Base-by-base conservation (phyloP, 129 eudicot species). In the Solidago caesia region DNA sequence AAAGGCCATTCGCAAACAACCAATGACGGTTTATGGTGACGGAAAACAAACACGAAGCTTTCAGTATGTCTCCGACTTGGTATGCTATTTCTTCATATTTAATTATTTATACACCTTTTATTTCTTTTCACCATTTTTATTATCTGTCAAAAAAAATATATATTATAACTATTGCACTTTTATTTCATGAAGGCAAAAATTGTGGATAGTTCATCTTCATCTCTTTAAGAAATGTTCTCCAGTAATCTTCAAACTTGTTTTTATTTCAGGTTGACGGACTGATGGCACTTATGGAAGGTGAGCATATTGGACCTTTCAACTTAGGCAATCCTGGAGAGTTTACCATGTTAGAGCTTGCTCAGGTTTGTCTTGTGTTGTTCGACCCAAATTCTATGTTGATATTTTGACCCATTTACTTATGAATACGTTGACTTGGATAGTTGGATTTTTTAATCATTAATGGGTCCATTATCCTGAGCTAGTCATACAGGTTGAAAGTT, bases 251-350 rank as follows among this genome's bases (percentile, higher is more conserved):
- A 39, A 64, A 64, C 13, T 48, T 74, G 11, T 49, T 53, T 64
- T 13, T 7, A 52, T 74, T 26, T 41, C 77, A 89, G 96, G 96
- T 90, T 61, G 85, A 90, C 68, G 96, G 96, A 56, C 61, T 90
- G 60, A 72, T 85, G 84, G 89, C 88, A 42, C 55, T 90, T 66
- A 90, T 90, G 96, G 96, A 87, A 83, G 84, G 96, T 44, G 96
- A 85, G 46, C 96, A 90, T 72, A 77, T 87, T 1, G 96, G 96
- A 44, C 96, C 96, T 65, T 90, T 90, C 76, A 90, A 90, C 77
- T 79, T 90, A 78, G 96, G 96, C 51, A 90, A 90, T 65, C 96
- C 96, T 1, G 96, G 92, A 57, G 96, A 90, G 76, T 90, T 90
- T 78, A 90, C 96, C 71, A 87, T 90, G 96, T 79, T 90, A 68